Percentiles rank a stretch among this genome's conserved stretches.
These are phyloP conservation scores for Globisporangium spiculum DNA, from an alignment of 352 stramenopile species.

Conservation along the genomic window DNA sequence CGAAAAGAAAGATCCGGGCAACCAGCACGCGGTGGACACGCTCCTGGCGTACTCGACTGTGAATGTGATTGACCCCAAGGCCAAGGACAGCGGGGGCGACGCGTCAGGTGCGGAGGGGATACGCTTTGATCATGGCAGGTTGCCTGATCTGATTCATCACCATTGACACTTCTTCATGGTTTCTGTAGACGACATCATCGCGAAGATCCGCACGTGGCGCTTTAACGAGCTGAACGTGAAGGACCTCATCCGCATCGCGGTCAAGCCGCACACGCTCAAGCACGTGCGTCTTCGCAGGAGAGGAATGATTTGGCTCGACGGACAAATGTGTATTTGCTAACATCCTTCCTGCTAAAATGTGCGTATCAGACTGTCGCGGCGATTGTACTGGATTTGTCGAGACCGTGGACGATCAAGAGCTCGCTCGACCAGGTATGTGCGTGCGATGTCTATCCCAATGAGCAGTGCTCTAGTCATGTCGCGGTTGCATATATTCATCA, in stretches of 20 bases:
- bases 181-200: conserved; percentile 62
- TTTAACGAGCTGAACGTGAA: conserved; percentile 69
- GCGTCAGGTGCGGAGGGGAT: conserved; percentile 27
- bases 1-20: conserved; percentile 19
- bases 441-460: neutral
- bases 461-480: neutral
- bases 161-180: neutral
- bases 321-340: neutral
- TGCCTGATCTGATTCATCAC: neutral
- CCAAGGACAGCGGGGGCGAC: conserved; percentile 44
- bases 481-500: neutral
- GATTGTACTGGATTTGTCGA: conserved; percentile 69
- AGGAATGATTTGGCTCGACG: neutral
- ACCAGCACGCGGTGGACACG: conserved; percentile 30
- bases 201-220: conserved; percentile 74
- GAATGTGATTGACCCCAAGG: conserved; percentile 63
- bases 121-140: neutral
- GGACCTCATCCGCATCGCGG: conserved; percentile 62
- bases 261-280: conserved; percentile 55
- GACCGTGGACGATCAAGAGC: conserved; percentile 81
- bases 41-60: conserved; percentile 63
- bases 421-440: conserved; percentile 52
- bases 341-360: neutral
- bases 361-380: conserved; percentile 49
- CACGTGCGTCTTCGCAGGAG: conserved; percentile 25